These are phyloP conservation scores for Penicillium arizonense DNA, from an alignment of 495 filamentous ascomycete species.

Conservation along the genomic window DNA sequence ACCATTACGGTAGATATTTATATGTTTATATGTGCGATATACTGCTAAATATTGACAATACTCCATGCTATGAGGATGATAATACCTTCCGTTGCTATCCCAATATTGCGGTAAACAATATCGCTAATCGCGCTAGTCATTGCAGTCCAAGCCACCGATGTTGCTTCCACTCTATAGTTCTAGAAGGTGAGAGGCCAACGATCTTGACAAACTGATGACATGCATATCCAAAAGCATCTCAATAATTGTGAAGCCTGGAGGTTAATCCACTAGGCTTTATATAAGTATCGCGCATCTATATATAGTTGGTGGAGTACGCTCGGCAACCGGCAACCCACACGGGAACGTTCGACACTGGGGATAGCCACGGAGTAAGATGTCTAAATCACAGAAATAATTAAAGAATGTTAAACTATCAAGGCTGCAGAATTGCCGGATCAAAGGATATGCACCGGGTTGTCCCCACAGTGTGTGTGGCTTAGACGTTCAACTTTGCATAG, in stretches of 20 bases:
- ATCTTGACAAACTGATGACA: not conserved
- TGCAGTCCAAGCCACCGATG: not conserved
- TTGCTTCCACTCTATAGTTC: no score
- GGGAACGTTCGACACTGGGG: not conserved
- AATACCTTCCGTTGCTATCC: not conserved
- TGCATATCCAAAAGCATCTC: not conserved
- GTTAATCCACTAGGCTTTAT: not conserved
- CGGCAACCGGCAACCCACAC: not conserved
- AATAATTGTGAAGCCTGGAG: slow-evolving; percentile 13
- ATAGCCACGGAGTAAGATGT: not conserved
- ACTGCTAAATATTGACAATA: no score
- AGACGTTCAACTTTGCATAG: slow-evolving; percentile 3
- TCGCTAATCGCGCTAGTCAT: not conserved
- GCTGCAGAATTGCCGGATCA: not conserved
- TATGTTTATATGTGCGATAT: no score
- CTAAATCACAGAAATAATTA: not conserved
- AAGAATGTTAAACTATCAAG: slow-evolving; percentile 7
- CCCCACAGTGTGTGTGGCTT: slow-evolving; percentile 18
- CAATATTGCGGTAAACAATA: not conserved
- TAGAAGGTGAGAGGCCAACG: no score
- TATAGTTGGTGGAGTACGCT: slow-evolving; percentile 4
- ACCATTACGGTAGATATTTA: no score
- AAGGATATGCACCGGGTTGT: slow-evolving; percentile 2
- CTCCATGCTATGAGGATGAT: no score
- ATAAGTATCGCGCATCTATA: slow-evolving; percentile 5